Percentiles rank a stretch among this genome's conserved stretches.
Conservation (phyloP, 345 rosid genomes). For the Syzygium aqueum region DNA sequence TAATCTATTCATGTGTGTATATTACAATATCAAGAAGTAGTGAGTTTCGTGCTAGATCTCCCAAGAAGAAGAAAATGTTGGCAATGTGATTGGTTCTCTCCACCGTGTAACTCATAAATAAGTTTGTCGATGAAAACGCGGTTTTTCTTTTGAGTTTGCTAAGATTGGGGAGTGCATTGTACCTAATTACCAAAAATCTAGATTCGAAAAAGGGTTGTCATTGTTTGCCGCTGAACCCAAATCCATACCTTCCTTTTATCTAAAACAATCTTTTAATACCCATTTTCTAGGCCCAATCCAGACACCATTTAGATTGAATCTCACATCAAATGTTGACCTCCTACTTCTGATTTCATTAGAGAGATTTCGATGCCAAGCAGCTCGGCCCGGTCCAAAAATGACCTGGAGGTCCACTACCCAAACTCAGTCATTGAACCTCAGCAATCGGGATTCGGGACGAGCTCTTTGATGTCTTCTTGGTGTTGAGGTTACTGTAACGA, state of each 20-base stretch:
- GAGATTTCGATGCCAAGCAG: background rate
- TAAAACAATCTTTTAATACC: background rate
- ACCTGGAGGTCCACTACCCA: too few species aligned
- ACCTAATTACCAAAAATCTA: background rate
- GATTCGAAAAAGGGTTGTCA: background rate
- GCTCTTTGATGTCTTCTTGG: background rate
- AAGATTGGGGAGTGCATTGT: background rate
- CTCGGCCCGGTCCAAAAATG: background rate
- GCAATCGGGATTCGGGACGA: background rate
- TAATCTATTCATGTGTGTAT: too few species aligned
- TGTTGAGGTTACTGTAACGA: background rate
- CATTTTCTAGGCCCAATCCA: background rate
- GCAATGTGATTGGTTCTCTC: rapidly evolving
- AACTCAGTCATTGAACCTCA: background rate
- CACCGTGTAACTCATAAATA: background rate
- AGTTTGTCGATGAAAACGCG: background rate
- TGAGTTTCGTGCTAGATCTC: background rate
- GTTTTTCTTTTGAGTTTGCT: background rate
- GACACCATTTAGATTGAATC: background rate
- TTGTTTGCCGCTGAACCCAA: background rate
- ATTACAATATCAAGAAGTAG: background rate
- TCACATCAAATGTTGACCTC: background rate
- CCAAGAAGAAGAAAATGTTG: background rate
- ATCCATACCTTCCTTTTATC: background rate
- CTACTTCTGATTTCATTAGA: background rate